Conservation (phyloP, 75 land plant species). For the Selaginella tamariscina region DNA sequence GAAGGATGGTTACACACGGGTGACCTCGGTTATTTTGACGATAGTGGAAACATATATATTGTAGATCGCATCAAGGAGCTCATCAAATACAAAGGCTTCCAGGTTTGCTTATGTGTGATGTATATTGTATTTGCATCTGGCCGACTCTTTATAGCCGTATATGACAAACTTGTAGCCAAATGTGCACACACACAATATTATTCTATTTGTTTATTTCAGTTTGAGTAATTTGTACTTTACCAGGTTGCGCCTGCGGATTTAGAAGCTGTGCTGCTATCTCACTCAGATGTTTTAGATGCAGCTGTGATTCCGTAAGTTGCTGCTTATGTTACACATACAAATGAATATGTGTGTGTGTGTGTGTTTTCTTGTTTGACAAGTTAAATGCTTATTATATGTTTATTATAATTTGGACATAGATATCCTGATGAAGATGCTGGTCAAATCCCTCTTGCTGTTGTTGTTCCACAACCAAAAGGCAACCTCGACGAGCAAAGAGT, state of each 20-base stretch:
- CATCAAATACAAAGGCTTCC: conserved; percentile 84
- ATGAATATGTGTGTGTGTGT: not conserved
- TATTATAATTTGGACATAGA: conserved; percentile 14
- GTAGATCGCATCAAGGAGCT: conserved; percentile 86
- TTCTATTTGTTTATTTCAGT: too few relatives aligned
- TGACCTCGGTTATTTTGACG: conserved; percentile 73
- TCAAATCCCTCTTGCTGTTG: conserved; percentile 39
- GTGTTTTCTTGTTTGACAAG: not conserved
- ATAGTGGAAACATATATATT: conserved; percentile 56
- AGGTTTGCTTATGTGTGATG: conserved; percentile 25
- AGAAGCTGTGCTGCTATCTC: not conserved
- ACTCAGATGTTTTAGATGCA: not conserved
- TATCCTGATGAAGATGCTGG: conserved; percentile 44
- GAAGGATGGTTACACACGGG: conserved; percentile 81
- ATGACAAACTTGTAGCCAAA: not conserved
- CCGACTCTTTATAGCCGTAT: not conserved
- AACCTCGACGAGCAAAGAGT: conserved; percentile 21
- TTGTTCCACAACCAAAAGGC: conserved; percentile 22
- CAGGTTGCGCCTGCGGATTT: not conserved
- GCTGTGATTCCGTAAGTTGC: not conserved
- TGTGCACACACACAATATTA: too few relatives aligned
- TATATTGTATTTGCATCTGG: not conserved
- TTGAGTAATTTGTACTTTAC: too few relatives aligned
- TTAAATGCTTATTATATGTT: not conserved
- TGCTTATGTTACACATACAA: not conserved